Evolutionary conservation across 1,284 basidiomycete species (phyloP), one percentile per base, ranked within the genome.

Genomic region (Sporisorium scitamineum): DNA sequence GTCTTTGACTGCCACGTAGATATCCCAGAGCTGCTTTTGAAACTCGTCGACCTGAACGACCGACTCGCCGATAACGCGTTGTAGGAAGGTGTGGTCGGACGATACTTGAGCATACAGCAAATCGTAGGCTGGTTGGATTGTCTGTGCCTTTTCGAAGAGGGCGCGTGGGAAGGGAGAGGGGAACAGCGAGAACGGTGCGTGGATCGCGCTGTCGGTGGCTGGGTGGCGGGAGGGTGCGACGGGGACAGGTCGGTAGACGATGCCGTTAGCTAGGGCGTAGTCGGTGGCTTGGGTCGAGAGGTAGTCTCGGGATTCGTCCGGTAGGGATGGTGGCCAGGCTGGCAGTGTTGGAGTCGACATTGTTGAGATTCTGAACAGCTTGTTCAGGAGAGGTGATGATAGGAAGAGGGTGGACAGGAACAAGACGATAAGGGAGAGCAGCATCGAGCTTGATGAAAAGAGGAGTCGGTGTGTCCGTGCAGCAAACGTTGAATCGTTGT

Each of bases 31-130:
- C 76, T 90, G 88, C 0, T 91, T 91, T 44, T 94, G 93, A 82
- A 98, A 98, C 50, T 90, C 89, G 83, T 99, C 96, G 0, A 94
- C 94, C 70, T 90, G 89, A 18, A 91, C 91, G 20, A 95, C 93
- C 55, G 90, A 89, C 11, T 90, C 90, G 5, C 93, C 93, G 90
- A 98, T 93, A 32, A 97, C 90, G 4, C 87, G 84, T 83, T 94
- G 92, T 20, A 99, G 85, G 81, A 97, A 98, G 1, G 87, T 88
- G 58, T 89, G 89, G 83, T 97, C 93, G 78, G 91, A 88, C 5
- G 96, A 92, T 54, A 98, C 88, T 24, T 92, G 89, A 0, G 94
- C 90, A 81, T 99, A 98, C 1, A 98, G 88, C 0, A 90, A 87
- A 85, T 97, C 97, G 86, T 95, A 98, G 0, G 90, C 86, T 0